These are phyloP conservation scores for Glaciozyma martinii DNA, from an alignment of 768 basidiomycete genomes.

Conservation along the genomic window DNA sequence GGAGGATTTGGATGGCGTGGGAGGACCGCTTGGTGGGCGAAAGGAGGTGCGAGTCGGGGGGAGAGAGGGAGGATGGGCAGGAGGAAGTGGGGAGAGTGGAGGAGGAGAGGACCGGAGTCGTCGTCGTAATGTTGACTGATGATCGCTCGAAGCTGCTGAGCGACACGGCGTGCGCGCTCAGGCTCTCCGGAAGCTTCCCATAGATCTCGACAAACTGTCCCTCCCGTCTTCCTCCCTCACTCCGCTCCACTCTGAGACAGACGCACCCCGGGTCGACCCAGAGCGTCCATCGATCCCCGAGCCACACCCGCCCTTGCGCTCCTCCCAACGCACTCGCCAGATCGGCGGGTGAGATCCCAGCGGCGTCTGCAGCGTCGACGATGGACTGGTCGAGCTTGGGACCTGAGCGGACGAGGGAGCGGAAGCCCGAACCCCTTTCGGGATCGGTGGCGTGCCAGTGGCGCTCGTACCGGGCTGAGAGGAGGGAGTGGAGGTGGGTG, in stretches of 20 bases:
- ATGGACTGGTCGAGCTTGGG: slow-evolving; percentile 9
- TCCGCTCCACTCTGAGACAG: slow-evolving; percentile 25
- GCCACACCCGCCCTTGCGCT: neutral
- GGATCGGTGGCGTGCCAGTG: slow-evolving; percentile 34
- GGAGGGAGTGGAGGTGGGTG: neutral
- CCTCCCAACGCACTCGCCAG: slow-evolving; percentile 1
- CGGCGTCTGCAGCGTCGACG: neutral
- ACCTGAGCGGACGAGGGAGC: slow-evolving; percentile 23
- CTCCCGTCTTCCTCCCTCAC: slow-evolving; percentile 14
- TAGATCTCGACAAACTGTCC: slow-evolving; percentile 32
- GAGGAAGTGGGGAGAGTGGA: neutral
- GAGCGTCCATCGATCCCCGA: slow-evolving; percentile 33
- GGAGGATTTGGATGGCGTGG: slow-evolving; percentile 32
- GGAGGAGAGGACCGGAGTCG: slow-evolving; percentile 1
- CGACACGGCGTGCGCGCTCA: slow-evolving; percentile 23
- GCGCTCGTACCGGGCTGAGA: slow-evolving; percentile 21
- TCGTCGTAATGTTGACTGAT: neutral
- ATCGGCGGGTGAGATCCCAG: neutral
- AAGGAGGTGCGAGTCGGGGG: neutral
- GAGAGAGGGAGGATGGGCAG: slow-evolving; percentile 7
- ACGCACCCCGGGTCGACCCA: slow-evolving; percentile 37
- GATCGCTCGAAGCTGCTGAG: slow-evolving; percentile 10
- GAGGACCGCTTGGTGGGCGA: slow-evolving; percentile 27
- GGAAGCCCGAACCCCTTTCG: slow-evolving; percentile 33
- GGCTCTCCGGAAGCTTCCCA: slow-evolving; percentile 28